Conservation (phyloP, 2,329 filamentous ascomycete species). For the Arthrobotrys iridis region DNA sequence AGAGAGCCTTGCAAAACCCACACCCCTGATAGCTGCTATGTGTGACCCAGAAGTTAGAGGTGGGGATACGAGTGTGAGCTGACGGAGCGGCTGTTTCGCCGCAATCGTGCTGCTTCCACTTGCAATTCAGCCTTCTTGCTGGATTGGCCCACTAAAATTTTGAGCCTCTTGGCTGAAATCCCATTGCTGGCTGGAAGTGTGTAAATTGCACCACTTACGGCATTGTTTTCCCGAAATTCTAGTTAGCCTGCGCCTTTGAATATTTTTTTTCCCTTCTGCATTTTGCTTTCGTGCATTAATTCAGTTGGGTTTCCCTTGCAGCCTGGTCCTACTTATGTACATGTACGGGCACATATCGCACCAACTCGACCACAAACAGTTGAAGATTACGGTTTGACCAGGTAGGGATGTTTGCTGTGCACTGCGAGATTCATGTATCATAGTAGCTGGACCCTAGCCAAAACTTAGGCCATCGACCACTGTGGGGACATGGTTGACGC, state of each 20-base stretch:
- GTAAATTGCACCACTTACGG: conserved; percentile 19
- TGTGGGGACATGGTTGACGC: conserved; percentile 42
- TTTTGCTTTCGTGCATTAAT: conserved; percentile 10
- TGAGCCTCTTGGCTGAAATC: conserved; percentile 51
- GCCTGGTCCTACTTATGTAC: not conserved
- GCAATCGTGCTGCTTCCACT: conserved; percentile 1
- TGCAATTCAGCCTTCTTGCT: conserved; percentile 39
- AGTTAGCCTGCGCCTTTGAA: conserved; percentile 11
- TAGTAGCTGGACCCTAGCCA: conserved; percentile 18
- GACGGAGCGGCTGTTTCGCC: conserved; percentile 54
- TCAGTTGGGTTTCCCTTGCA: not conserved
- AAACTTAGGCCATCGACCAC: conserved; percentile 23
- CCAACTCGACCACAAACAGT: conserved; percentile 31
- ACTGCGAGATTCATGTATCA: conserved; percentile 1
- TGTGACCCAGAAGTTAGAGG: conserved; percentile 35
- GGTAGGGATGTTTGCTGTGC: conserved; percentile 16
- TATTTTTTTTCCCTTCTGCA: conserved; percentile 4
- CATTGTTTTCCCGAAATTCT: not conserved
- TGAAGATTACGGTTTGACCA: conserved; percentile 13
- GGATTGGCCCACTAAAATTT: conserved; percentile 26
- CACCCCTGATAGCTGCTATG: conserved; percentile 30
- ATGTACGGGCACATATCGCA: conserved; percentile 48
- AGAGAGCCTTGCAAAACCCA: conserved; percentile 43
- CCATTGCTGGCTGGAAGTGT: not conserved
- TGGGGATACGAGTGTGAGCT: conserved; percentile 48